phyloP scores from a whole-genome alignment of 257 asterid genomes.

The Mentha longifolia region DNA sequence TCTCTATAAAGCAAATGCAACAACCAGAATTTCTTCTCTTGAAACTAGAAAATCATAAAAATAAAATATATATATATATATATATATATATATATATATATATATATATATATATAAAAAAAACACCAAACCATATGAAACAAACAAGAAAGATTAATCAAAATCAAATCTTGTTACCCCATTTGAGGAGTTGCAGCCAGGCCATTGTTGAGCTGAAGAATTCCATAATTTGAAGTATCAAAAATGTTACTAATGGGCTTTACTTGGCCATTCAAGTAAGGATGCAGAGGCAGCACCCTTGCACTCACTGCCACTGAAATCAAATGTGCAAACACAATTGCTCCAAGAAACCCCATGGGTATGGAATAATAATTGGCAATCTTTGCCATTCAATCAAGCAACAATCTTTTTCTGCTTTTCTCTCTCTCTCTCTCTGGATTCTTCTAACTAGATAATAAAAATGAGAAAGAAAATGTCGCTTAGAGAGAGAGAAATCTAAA shows the following conservation, averaged over 20 bases:
- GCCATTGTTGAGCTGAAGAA: constrained; percentile 76
- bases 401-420: constrained; percentile 10
- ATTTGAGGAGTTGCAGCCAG: constrained; percentile 84
- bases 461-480: neutral
- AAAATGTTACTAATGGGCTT: constrained; percentile 49
- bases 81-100: too few relatives aligned
- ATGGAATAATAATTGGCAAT: constrained; percentile 25
- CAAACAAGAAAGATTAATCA: neutral
- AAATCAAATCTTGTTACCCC: constrained; percentile 59
- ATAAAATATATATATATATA: too few relatives aligned
- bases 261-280: constrained; percentile 52
- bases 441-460: constrained; percentile 15
- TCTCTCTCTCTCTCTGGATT: neutral
- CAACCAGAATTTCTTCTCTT: neutral
- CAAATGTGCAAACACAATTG: constrained; percentile 41
- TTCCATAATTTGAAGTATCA: constrained; percentile 86
- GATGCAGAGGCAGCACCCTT: constrained; percentile 56
- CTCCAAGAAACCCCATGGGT: constrained; percentile 33
- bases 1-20: constrained; percentile 10
- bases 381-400: constrained; percentile 40
- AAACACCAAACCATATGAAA: neutral
- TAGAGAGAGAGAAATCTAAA: neutral
- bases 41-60: neutral
- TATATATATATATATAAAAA: too few relatives aligned
- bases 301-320: constrained; percentile 45